A percentile compares a stretch with the other conserved stretches of the same genome.
These are phyloP conservation scores for Sporisorium exsertum DNA, from an alignment of 1,284 basidiomycete species.

Conservation along the genomic window DNA sequence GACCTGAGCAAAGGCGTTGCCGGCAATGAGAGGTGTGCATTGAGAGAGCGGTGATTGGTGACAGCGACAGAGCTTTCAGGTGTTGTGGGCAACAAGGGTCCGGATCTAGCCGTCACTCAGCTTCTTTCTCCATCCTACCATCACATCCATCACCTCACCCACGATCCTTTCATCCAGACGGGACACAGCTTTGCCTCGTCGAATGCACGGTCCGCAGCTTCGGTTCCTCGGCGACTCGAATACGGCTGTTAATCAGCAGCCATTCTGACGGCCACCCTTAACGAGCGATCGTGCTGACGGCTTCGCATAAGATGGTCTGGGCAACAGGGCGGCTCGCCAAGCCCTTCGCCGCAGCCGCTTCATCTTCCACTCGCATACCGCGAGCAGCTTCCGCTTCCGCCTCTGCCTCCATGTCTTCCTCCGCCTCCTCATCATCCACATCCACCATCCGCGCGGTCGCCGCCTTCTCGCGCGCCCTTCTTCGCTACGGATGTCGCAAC, in stretches of 20 bases:
- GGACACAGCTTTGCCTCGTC: neutral
- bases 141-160: neutral
- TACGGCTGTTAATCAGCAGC: neutral
- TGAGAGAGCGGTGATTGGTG: neutral
- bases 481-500: slow-evolving; percentile 53
- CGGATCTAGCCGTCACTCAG: slow-evolving; percentile 16
- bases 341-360: slow-evolving; percentile 30
- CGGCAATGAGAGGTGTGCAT: neutral
- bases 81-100: slow-evolving; percentile 8
- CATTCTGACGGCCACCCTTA: neutral
- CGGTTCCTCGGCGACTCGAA: neutral
- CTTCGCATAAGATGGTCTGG: slow-evolving; percentile 15
- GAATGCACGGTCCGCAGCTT: neutral
- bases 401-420: slow-evolving; percentile 20
- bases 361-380: slow-evolving; percentile 6
- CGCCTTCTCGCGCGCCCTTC: slow-evolving; percentile 48
- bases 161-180: neutral
- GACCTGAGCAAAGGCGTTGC: neutral
- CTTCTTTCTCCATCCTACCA: neutral
- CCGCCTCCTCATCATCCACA: slow-evolving; percentile 20
- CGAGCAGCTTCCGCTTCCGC: slow-evolving; percentile 4
- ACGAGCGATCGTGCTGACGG: neutral
- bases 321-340: slow-evolving; percentile 24
- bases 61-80: neutral
- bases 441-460: slow-evolving; percentile 53